Conservation (phyloP, 495 filamentous ascomycete genomes). For the Thozetella sp. region DNA sequence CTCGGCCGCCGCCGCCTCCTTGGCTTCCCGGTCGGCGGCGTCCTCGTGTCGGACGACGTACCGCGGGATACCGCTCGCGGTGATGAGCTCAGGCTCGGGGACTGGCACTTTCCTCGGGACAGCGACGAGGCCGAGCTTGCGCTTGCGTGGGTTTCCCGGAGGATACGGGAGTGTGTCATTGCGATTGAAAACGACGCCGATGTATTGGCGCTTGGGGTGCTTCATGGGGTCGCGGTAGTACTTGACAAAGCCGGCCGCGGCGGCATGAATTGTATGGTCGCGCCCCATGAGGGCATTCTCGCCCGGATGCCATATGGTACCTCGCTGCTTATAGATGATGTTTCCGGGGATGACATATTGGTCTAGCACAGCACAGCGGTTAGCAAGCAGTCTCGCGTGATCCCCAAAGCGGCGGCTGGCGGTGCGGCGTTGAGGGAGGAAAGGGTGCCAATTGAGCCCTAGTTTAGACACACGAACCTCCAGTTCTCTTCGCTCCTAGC, state of each 20-base stretch:
- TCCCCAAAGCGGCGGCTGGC: no score
- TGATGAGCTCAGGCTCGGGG: slow-evolving; percentile 20
- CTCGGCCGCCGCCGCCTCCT: slow-evolving; percentile 26
- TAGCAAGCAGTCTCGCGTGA: not conserved
- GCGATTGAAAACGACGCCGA: slow-evolving; percentile 85
- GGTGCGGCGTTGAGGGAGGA: no score
- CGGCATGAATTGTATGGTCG: slow-evolving; percentile 96
- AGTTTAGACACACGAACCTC: slow-evolving; percentile 55
- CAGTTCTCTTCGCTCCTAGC: slow-evolving; percentile 89
- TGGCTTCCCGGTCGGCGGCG: slow-evolving; percentile 25
- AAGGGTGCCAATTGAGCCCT: slow-evolving; percentile 11
- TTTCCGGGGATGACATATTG: slow-evolving; percentile 92
- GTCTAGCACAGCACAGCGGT: slow-evolving; percentile 42
- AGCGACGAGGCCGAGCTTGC: slow-evolving; percentile 71
- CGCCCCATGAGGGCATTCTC: slow-evolving; percentile 92
- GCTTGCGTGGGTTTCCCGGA: slow-evolving; percentile 62
- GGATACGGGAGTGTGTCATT: slow-evolving; percentile 74
- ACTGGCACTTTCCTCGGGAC: slow-evolving; percentile 28
- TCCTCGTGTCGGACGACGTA: slow-evolving; percentile 39
- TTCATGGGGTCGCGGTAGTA: slow-evolving; percentile 87
- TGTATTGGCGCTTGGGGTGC: slow-evolving; percentile 85
- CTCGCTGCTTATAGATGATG: slow-evolving; percentile 97
- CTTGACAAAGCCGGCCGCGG: slow-evolving; percentile 82
- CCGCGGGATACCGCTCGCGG: slow-evolving; percentile 43
- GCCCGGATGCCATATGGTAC: slow-evolving; percentile 90